These are phyloP conservation scores for Lasiodiplodia theobromae DNA, from an alignment of 2,329 filamentous ascomycete species.

Conservation along the genomic window DNA sequence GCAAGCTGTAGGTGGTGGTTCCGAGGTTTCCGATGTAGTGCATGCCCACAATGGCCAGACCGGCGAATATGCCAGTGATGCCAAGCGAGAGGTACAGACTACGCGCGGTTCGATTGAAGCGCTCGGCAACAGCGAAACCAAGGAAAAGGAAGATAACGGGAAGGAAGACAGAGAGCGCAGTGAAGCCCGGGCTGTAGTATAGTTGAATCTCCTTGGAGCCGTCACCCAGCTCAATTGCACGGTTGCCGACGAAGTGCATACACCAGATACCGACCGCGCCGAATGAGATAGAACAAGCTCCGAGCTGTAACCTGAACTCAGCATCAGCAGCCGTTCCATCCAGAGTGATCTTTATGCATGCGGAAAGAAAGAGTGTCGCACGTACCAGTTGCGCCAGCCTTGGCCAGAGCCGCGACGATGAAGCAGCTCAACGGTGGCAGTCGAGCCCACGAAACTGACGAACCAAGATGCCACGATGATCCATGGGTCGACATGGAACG, in stretches of 20 bases:
- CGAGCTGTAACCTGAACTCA: slow-evolving; percentile 49
- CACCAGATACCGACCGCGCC: slow-evolving; percentile 59
- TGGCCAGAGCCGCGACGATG: slow-evolving; percentile 75
- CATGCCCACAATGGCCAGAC: slow-evolving; percentile 81
- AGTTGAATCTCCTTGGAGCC: slow-evolving; percentile 71
- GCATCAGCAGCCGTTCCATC: slow-evolving; percentile 16
- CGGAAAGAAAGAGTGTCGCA: background rate
- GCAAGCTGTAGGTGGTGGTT: slow-evolving; percentile 76
- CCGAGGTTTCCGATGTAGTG: slow-evolving; percentile 88
- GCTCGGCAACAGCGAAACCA: slow-evolving; percentile 73
- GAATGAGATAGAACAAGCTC: slow-evolving; percentile 52
- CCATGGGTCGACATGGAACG: slow-evolving; percentile 49
- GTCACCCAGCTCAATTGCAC: slow-evolving; percentile 74
- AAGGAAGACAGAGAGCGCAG: slow-evolving; percentile 79
- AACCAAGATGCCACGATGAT: slow-evolving; percentile 72
- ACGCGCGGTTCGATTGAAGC: slow-evolving; percentile 40
- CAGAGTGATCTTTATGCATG: background rate
- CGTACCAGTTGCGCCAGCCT: slow-evolving; percentile 74
- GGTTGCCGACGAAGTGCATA: slow-evolving; percentile 84
- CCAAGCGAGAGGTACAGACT: slow-evolving; percentile 45
- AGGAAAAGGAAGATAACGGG: slow-evolving; percentile 76
- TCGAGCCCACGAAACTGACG: slow-evolving; percentile 76
- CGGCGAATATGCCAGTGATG: slow-evolving; percentile 72
- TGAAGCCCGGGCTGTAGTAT: slow-evolving; percentile 74
- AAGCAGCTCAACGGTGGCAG: slow-evolving; percentile 81